A percentile compares a stretch with the other conserved stretches of the same genome.
These are phyloP conservation scores for Begonia loranthoides DNA, from an alignment of 306 rosid species.

Conservation along the genomic window DNA sequence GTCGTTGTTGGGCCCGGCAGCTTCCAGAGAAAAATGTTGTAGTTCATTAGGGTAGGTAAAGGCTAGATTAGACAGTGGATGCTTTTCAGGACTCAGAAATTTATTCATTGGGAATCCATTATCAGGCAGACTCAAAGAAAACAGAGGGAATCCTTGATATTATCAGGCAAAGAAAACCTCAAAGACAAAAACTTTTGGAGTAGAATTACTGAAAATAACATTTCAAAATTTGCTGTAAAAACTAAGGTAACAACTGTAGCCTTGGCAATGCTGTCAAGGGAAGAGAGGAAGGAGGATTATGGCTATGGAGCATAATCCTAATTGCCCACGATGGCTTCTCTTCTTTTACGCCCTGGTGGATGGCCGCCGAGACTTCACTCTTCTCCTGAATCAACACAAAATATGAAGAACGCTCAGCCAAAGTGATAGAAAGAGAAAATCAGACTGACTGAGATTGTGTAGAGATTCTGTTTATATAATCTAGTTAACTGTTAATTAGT, in stretches of 20 bases:
- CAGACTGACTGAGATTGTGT: not conserved
- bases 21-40: too few species aligned
- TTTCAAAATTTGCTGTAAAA: conserved; percentile 13
- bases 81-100: too few species aligned
- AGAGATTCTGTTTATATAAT: not conserved
- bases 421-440: not conserved
- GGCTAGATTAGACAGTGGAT: too few species aligned
- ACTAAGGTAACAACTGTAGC: conserved; percentile 13
- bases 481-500: too few species aligned
- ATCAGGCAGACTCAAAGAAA: too few species aligned
- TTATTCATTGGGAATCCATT: too few species aligned
- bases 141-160: too few species aligned
- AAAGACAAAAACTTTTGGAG: conserved; percentile 5
- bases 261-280: conserved; percentile 9
- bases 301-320: conserved; percentile 7
- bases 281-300: conserved; percentile 12
- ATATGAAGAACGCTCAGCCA: too few species aligned
- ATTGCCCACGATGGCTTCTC: too few species aligned
- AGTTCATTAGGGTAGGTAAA: too few species aligned
- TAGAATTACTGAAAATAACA: conserved; percentile 7
- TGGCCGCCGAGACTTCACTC: conserved; percentile 51
- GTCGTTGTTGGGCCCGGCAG: too few species aligned
- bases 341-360: conserved; percentile 37
- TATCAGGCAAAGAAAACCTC: too few species aligned
- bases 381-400: conserved; percentile 50